Base-by-base conservation (phyloP, 2,329 filamentous ascomycete species). In the Albifimbria verrucaria region DNA sequence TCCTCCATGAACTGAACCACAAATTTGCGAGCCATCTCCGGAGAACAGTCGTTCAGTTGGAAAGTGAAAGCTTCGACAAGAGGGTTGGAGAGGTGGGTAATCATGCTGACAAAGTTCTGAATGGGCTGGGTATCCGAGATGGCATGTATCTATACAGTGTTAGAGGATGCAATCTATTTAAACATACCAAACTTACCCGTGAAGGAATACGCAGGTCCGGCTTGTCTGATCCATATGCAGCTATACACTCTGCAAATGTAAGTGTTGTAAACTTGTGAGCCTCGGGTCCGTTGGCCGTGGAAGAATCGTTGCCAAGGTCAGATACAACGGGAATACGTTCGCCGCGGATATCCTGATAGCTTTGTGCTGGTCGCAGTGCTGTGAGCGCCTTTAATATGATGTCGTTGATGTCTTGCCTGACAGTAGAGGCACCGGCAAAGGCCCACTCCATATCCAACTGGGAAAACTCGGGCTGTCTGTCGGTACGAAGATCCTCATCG, bases 391-490 rank as follows among this genome's bases (percentile, higher is more conserved):
- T 61, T 7, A 70, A 17, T 1, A 73, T 56, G 15, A 73, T 65
- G 36, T 70, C 67, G n/a, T 65, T 68, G 4, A 73, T 62, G 41
- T 73, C 71, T 12, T 63, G 57, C 24, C 63, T 62, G 2, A 73
- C 71, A 9, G 57, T 63, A 0, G 50, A 45, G 1, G 68, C 88
- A 6, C 77, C 84, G 0, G 88, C 86, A 72, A 96, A 99, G 0
- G 89, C 84, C 88, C 96, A 94, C 68, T 99, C 94, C 61, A 99
- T 71, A 81, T 99, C 94, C 49, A 97, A 81, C 85, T 94, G 55
- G 4, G 94, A 97, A 65, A 99, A 99, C 67, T 99, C 94, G 0
- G 94, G 95, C 66, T 99, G 94, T 41, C 94, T 81, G 68, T 99
- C 95, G 1, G 93, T 90, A 20, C 94, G 82, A 32, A 94, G 77